These are phyloP conservation scores for Podospora pseudoanserina DNA, from an alignment of 495 filamentous ascomycete genomes.

Conservation along the genomic window DNA sequence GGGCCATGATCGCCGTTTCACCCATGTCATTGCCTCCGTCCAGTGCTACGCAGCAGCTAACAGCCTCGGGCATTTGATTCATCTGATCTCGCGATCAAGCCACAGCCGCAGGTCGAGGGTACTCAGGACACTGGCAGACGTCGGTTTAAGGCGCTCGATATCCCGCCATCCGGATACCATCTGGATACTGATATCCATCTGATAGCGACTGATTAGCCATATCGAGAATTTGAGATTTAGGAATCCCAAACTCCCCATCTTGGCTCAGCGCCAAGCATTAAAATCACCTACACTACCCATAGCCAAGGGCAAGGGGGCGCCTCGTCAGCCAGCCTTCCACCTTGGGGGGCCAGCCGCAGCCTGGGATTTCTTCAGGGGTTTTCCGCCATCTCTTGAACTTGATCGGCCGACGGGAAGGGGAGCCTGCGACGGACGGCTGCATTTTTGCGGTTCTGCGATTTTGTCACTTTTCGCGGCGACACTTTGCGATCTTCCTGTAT, in stretches of 20 bases:
- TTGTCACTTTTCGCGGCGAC: neutral
- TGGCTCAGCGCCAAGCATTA: constrained; percentile 13
- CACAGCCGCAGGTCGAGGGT: neutral
- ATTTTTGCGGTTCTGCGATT: constrained; percentile 5
- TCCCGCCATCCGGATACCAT: neutral
- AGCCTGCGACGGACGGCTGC: constrained; percentile 7
- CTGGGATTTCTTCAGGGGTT: constrained; percentile 21
- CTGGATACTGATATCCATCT: neutral
- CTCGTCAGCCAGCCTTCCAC: constrained; percentile 4
- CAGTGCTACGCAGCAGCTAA: neutral
- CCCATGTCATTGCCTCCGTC: neutral
- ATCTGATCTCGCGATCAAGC: neutral
- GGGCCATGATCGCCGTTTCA: constrained; percentile 5
- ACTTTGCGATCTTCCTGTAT: neutral
- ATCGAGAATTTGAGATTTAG: constrained; percentile 7
- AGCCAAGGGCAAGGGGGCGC: constrained; percentile 10
- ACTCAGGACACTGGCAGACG: neutral
- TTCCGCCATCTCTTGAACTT: neutral
- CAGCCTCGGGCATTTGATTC: neutral
- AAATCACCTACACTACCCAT: neutral
- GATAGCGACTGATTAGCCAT: constrained; percentile 3
- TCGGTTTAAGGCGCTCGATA: neutral
- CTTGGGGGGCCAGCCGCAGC: constrained; percentile 18
- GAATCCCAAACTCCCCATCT: neutral
- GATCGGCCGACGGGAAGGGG: neutral